A percentile compares a stretch with the other conserved stretches of the same genome.
phyloP scores from a whole-genome alignment of 352 stramenopile genomes.

The Pythium coloratum region DNA sequence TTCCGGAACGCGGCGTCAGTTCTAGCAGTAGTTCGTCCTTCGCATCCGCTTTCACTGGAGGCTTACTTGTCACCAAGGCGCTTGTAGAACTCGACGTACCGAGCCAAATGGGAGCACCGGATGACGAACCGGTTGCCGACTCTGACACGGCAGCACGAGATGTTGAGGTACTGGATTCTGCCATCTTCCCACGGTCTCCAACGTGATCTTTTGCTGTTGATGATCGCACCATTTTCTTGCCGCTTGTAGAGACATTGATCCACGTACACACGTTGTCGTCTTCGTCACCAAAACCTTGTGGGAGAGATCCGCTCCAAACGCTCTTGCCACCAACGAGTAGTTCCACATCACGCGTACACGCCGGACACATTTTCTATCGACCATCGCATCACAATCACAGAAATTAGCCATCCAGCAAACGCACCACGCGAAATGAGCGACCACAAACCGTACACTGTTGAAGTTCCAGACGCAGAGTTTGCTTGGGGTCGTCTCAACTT shows the following conservation, averaged over 20 bases:
- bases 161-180: not conserved
- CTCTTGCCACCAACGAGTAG: constrained; percentile 57
- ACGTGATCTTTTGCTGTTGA: constrained; percentile 1
- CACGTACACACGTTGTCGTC: constrained; percentile 69
- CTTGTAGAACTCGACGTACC: constrained; percentile 7
- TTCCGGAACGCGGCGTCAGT: not conserved
- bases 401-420: not conserved
- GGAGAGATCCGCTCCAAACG: constrained; percentile 75
- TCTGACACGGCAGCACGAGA: not conserved
- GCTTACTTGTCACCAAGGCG: not conserved
- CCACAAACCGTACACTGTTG: constrained; percentile 51
- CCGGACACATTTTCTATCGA: constrained; percentile 33
- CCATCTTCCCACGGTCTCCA: not conserved
- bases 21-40: constrained; percentile 16
- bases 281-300: constrained; percentile 65
- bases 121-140: not conserved
- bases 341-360: constrained; percentile 67
- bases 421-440: too few relatives aligned
- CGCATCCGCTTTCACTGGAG: constrained; percentile 5
- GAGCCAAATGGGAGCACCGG: constrained; percentile 26
- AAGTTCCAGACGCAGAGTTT: constrained; percentile 86
- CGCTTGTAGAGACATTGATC: constrained; percentile 49
- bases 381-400: not conserved
- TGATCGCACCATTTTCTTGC: constrained; percentile 18
- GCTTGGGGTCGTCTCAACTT: constrained; percentile 38